These are phyloP conservation scores for Chrysochromulina parva DNA, from an alignment of 78 protist genomes.

Conservation along the genomic window DNA sequence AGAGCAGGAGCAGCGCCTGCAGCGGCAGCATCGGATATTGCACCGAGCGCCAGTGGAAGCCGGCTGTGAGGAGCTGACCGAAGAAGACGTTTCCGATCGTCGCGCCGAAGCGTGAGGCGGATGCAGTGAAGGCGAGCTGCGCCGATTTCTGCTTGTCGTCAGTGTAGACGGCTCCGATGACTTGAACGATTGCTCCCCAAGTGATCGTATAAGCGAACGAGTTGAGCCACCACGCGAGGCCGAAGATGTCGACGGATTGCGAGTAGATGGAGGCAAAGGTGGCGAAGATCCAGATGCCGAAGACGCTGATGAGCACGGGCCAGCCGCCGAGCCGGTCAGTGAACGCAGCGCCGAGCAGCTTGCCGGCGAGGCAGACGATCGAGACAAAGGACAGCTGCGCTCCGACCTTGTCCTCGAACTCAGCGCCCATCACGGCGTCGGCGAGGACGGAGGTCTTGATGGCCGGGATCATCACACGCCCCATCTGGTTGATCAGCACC, in stretches of 20 bases:
- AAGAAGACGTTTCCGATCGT: not conserved
- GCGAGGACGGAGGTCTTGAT: not conserved
- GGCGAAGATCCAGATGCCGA: not conserved
- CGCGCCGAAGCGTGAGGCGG: slow-evolving; percentile 14
- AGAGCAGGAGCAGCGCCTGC: not conserved
- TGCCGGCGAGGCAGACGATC: not conserved
- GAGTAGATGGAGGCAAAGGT: not conserved
- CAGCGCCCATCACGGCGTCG: not conserved
- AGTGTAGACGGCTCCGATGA: not conserved
- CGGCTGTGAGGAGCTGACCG: not conserved
- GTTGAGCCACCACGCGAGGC: not conserved
- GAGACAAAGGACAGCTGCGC: not conserved
- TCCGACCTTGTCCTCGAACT: not conserved
- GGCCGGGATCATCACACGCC: slow-evolving; percentile 20
- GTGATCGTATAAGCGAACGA: slow-evolving; percentile 1
- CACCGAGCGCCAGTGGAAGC: not conserved
- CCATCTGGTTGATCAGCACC: not conserved
- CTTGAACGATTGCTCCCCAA: not conserved
- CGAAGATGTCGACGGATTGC: not conserved
- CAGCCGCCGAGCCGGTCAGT: slow-evolving; percentile 20
- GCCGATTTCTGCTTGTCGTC: too few relatives aligned
- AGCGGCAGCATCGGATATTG: not conserved
- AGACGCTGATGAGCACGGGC: not conserved
- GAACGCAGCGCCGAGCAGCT: not conserved
- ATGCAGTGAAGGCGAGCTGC: not conserved